Evolutionary conservation across 1,284 basidiomycete species (phyloP), one percentile per base, ranked within the genome.

Genomic region (Schizophyllum amplum): DNA sequence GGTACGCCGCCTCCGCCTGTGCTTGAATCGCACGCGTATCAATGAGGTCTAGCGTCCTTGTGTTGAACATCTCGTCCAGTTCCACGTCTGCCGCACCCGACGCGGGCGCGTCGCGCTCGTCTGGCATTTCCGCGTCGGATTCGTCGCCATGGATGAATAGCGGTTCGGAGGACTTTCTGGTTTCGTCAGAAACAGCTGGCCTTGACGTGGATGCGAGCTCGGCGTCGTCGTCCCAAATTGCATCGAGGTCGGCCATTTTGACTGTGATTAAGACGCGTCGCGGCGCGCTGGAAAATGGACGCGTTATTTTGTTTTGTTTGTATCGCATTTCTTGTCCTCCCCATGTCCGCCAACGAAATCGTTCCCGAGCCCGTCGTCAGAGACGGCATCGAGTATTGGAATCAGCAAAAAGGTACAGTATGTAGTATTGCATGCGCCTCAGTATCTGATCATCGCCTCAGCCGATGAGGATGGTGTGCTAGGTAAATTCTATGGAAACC

Each of bases 351-450:
- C 64, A 9, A 67, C 69, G 4, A 72, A 70, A 54, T 74, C 73
- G 53, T 80, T 5, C 48, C 48, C 3, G 60, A 65, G 62, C 65
- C 78, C 63, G 75, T 85, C 60, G 72, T 90, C 20, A 67, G 83
- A 59, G 79, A 83, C 48, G 87, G 91, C 24, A 82, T 93, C 51
- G 72, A 81, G 24, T 93, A 92, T 66, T 94, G 91, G 91, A 78
- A 75, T 21, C 76, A 74, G 0, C 87, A 90, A 64, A 81, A 50
- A 9, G 33, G 33, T 42, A 17, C 7, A 17, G 13, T 50, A 20
- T 11, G 15, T 13, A 20, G 2, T 50, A 20, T 50, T 21, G 20
- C 3, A 2, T 20, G 4, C 15, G 1, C 9, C 9, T 24, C 48
- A 21, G 21, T 50, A 50, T 50, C 48, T 22, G 20, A 50, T 21